Conservation (phyloP, 306 rosid species). For the Benincasa hispida region DNA sequence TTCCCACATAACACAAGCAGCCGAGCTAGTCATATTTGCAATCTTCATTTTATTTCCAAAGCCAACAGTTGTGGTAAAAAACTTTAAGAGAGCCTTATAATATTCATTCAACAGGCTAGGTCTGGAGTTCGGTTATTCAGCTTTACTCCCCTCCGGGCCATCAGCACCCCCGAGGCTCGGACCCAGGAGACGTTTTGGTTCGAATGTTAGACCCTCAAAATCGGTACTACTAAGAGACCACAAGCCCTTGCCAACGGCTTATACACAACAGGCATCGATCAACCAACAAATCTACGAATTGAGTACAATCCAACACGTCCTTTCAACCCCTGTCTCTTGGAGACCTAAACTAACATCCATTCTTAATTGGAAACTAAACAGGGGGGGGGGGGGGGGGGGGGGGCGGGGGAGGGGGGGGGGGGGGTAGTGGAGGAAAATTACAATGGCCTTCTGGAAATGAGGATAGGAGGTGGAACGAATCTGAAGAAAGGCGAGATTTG, state of each 20-base stretch:
- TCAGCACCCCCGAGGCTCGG: too few species aligned
- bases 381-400: too few species aligned
- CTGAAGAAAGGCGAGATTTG: constrained; percentile 49
- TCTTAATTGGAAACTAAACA: constrained; percentile 1
- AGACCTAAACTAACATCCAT: not conserved
- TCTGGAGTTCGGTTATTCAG: not conserved
- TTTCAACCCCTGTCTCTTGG: not conserved
- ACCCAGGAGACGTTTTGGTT: too few species aligned
- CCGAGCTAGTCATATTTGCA: not conserved
- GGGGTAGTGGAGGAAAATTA: constrained; percentile 21
- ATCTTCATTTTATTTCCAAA: not conserved
- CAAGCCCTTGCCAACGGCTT: too few species aligned
- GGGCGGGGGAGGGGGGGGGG: too few species aligned
- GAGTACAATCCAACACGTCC: not conserved
- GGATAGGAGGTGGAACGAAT: constrained; percentile 63
- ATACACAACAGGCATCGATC: not conserved
- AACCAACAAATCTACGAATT: not conserved
- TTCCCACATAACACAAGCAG: not conserved
- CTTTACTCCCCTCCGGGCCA: too few species aligned
- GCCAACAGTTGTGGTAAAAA: not conserved
- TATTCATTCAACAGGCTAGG: not conserved
- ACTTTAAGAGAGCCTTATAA: not conserved
- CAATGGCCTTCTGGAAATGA: constrained; percentile 49
- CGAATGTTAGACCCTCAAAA: too few species aligned
- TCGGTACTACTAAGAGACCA: too few species aligned